Evolutionary conservation across 2,329 filamentous ascomycete species (phyloP).

Genomic region (Helminthosporium solani): DNA sequence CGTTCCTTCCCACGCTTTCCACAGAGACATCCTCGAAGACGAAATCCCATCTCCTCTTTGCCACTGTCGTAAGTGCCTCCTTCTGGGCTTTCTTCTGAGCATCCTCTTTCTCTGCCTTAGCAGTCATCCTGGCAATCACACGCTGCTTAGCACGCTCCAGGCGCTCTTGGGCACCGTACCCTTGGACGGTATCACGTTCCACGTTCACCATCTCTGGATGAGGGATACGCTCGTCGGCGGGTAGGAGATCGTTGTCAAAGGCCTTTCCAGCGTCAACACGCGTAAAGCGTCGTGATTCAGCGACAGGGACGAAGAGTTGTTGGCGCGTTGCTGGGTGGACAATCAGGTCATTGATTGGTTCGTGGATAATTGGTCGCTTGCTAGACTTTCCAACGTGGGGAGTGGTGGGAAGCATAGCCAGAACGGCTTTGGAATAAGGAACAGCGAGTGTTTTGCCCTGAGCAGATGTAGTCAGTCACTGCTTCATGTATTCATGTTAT

Average conservation of each 20-base stretch:
- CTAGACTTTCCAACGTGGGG: slow-evolving; percentile 41
- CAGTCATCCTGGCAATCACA: slow-evolving; percentile 31
- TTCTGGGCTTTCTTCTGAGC: slow-evolving; percentile 48
- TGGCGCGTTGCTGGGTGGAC: slow-evolving; percentile 56
- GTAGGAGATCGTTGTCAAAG: slow-evolving; percentile 59
- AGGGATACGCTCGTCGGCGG: slow-evolving; percentile 64
- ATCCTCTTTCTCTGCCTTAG: slow-evolving; percentile 43
- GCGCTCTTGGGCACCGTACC: slow-evolving; percentile 38
- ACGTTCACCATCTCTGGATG: slow-evolving; percentile 59
- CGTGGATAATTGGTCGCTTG: slow-evolving; percentile 51
- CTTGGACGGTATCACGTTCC: slow-evolving; percentile 40
- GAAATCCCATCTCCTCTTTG: slow-evolving; percentile 59
- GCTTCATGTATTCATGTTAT: background rate
- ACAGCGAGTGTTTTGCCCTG: slow-evolving; percentile 75
- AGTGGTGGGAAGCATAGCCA: slow-evolving; percentile 75
- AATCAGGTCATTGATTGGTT: slow-evolving; percentile 65
- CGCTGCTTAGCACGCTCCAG: slow-evolving; percentile 33
- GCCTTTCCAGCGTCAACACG: slow-evolving; percentile 64
- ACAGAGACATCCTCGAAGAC: slow-evolving; percentile 60
- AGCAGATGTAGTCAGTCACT: slow-evolving; percentile 18
- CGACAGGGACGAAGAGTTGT: slow-evolving; percentile 63
- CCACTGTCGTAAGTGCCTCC: slow-evolving; percentile 46
- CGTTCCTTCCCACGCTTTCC: slow-evolving; percentile 57
- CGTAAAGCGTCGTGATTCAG: slow-evolving; percentile 65
- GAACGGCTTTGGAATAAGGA: slow-evolving; percentile 74